Evolutionary conservation across 179 eudicot genomes (phyloP).

Genomic region (Nepenthes alata): DNA sequence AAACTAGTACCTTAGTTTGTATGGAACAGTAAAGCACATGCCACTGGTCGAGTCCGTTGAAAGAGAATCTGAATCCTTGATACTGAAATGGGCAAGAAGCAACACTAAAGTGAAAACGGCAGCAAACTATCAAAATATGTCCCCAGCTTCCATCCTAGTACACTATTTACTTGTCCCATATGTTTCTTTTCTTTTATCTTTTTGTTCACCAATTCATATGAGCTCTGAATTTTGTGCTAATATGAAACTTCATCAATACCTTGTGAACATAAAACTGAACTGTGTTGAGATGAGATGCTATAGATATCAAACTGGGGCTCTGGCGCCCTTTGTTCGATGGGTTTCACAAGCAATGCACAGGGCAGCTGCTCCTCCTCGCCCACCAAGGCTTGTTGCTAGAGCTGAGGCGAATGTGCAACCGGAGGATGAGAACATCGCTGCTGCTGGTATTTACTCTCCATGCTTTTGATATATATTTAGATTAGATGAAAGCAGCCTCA

Average conservation of each 20-base stretch:
- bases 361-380: conserved; percentile 92
- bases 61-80: too few species aligned
- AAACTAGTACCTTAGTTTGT: too few species aligned
- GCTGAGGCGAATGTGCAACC: conserved; percentile 42
- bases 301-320: conserved; percentile 97
- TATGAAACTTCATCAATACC: neutral
- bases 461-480: neutral
- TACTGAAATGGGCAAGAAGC: too few species aligned
- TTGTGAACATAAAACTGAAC: neutral
- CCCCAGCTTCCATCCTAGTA: too few species aligned
- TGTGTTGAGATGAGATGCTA: conserved; percentile 14
- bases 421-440: conserved; percentile 47
- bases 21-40: too few species aligned
- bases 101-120: too few species aligned
- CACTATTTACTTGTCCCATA: too few species aligned
- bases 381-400: conserved; percentile 67
- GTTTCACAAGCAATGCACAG: conserved; percentile 89
- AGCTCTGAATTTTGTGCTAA: neutral
- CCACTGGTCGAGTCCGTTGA: too few species aligned
- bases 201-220: neutral
- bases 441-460: conserved; percentile 33
- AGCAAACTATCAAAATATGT: too few species aligned
- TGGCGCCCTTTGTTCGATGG: conserved; percentile 84
- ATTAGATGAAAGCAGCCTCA: too few species aligned
- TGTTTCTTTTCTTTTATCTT: too few species aligned